Evolutionary conservation across 495 filamentous ascomycete genomes (phyloP).

Genomic region (Penicillium diatomitis): DNA sequence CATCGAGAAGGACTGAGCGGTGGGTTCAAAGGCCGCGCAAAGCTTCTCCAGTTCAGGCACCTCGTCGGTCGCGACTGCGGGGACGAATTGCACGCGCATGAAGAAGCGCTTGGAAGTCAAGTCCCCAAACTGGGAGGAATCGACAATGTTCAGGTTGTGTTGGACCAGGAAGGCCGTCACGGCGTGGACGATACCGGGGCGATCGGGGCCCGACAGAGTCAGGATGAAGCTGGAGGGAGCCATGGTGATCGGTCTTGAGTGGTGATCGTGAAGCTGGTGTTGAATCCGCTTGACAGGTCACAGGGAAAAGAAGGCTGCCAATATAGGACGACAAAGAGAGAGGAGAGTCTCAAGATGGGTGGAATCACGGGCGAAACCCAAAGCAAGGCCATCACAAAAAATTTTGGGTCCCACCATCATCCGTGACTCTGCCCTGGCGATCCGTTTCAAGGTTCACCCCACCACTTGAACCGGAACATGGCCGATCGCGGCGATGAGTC

Average conservation of each 20-base stretch:
- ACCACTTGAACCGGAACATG: background rate
- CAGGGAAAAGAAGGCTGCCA: no score
- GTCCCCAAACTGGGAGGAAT: conserved; percentile 67
- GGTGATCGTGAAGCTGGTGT: conserved; percentile 9
- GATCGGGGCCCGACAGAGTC: conserved; percentile 66
- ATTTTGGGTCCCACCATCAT: background rate
- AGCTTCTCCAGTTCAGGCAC: conserved; percentile 37
- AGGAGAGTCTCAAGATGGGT: background rate
- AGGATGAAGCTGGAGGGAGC: conserved; percentile 50
- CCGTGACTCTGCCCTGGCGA: no score
- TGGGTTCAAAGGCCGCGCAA: conserved; percentile 37
- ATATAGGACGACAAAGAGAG: background rate
- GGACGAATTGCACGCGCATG: conserved; percentile 66
- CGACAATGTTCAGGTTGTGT: conserved; percentile 61
- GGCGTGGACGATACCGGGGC: conserved; percentile 66
- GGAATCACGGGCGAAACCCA: background rate
- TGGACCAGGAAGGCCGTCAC: conserved; percentile 61
- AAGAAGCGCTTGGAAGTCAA: conserved; percentile 59
- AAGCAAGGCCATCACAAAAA: background rate
- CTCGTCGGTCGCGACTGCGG: conserved; percentile 23
- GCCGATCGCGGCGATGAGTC: conserved; percentile 10
- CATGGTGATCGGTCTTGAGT: conserved; percentile 19
- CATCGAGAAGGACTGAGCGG: conserved; percentile 49
- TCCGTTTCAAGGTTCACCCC: no score
- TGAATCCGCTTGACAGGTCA: conserved; percentile 18